Percentiles rank a stretch among this genome's conserved stretches.
phyloP scores from a whole-genome alignment of 2,329 filamentous ascomycete species.

The Aspergillus sp. region DNA sequence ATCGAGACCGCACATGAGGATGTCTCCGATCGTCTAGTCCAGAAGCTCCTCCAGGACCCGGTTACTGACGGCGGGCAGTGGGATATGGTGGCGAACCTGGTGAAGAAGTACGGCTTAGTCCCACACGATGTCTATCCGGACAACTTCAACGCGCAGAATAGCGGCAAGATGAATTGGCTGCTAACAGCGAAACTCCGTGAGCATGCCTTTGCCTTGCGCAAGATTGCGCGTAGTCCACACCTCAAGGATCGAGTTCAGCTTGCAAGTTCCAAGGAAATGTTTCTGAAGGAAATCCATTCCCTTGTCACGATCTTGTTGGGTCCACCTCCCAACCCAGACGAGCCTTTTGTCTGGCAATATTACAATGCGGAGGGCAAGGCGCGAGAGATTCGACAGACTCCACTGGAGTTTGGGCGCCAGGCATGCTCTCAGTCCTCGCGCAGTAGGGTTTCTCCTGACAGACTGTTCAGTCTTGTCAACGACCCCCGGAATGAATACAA shows the following conservation, averaged over 20 bases:
- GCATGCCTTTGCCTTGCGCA: constrained; percentile 71
- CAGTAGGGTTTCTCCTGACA: background rate
- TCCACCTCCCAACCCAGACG: constrained; percentile 68
- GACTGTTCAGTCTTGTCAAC: constrained; percentile 75
- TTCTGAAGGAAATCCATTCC: constrained; percentile 76
- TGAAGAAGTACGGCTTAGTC: constrained; percentile 84
- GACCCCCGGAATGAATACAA: constrained; percentile 77
- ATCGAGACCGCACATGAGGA: constrained; percentile 71
- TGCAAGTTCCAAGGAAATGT: constrained; percentile 63
- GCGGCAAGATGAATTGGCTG: constrained; percentile 67
- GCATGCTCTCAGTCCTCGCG: constrained; percentile 24
- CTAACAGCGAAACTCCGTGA: constrained; percentile 86
- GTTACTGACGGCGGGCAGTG: constrained; percentile 83
- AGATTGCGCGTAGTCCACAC: constrained; percentile 46
- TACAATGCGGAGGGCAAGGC: constrained; percentile 67
- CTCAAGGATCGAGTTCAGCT: constrained; percentile 37
- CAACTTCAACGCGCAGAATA: constrained; percentile 73
- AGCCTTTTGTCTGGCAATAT: constrained; percentile 78
- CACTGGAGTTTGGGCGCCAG: constrained; percentile 63
- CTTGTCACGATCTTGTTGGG: constrained; percentile 82
- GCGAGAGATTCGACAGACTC: constrained; percentile 63
- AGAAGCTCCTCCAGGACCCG: constrained; percentile 65
- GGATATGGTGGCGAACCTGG: constrained; percentile 88
- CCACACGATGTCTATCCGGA: constrained; percentile 81
- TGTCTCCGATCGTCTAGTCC: constrained; percentile 71